Percentiles rank a stretch among this genome's conserved stretches.
phyloP scores from a whole-genome alignment of 2,329 filamentous ascomycete genomes.

The Paecilomyces dactylethromorphus region DNA sequence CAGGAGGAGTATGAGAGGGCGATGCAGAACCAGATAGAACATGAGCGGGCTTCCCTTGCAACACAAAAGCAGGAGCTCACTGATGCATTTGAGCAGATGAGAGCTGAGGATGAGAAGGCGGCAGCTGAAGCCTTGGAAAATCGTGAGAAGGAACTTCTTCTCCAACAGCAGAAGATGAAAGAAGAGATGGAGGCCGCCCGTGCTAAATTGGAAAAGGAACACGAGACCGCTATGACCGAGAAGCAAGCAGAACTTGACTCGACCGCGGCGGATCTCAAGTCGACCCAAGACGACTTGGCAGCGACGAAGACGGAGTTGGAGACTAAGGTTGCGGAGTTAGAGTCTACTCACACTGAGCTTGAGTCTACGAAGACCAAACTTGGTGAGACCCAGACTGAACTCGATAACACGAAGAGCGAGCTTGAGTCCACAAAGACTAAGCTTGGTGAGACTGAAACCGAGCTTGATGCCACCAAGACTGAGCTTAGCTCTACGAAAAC shows the following conservation, averaged over 20 bases:
- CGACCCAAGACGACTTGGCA: conserved; percentile 26
- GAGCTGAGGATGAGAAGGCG: conserved; percentile 34
- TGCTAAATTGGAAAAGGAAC: conserved; percentile 30
- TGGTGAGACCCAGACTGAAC: conserved; percentile 11
- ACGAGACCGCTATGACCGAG: conserved; percentile 21
- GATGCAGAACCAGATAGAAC: conserved; percentile 35
- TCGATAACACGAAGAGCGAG: conserved; percentile 4
- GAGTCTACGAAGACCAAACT: conserved; percentile 19
- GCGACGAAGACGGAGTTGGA: conserved; percentile 19
- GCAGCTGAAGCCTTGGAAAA: conserved; percentile 29
- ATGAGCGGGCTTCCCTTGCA: conserved; percentile 26
- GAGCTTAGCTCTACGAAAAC: conserved; percentile 8
- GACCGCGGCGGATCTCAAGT: conserved; percentile 27
- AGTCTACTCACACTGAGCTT: conserved; percentile 18
- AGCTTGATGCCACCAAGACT: conserved; percentile 3
- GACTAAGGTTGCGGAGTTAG: conserved; percentile 19
- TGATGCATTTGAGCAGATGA: conserved; percentile 43
- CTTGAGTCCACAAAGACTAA: conserved; percentile 9
- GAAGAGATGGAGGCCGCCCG: conserved; percentile 26
- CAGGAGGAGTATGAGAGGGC: conserved; percentile 30
- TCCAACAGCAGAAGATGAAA: conserved; percentile 9
- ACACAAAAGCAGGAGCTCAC: conserved; percentile 42
- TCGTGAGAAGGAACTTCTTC: conserved; percentile 37
- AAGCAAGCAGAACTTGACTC: conserved; percentile 21
- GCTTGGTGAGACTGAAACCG: conserved; percentile 8